These are phyloP conservation scores for Puccinia polysora DNA, from an alignment of 1,284 basidiomycete species.

Conservation along the genomic window DNA sequence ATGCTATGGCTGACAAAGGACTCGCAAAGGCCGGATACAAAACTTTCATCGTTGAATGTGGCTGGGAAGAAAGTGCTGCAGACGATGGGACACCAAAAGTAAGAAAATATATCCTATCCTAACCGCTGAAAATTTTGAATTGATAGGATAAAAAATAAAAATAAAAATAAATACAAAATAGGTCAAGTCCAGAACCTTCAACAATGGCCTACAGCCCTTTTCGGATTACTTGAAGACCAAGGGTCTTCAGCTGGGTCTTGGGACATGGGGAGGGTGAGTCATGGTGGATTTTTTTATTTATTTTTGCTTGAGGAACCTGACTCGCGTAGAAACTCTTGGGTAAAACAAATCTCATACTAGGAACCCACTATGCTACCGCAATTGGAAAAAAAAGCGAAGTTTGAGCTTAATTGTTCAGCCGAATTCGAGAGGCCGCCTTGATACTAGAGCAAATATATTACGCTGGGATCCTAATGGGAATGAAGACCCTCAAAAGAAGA, in stretches of 20 bases:
- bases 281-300: background rate
- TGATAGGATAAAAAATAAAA: background rate
- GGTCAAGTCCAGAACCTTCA: background rate
- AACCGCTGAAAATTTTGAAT: background rate
- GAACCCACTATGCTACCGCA: background rate
- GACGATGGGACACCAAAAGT: slow-evolving; percentile 16
- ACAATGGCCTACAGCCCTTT: background rate
- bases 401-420: background rate
- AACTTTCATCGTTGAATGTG: slow-evolving; percentile 20
- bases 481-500: background rate
- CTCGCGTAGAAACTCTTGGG: background rate
- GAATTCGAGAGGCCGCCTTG: background rate
- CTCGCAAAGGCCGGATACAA: slow-evolving; percentile 15
- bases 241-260: background rate
- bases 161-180: background rate
- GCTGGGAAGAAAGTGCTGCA: slow-evolving; percentile 4
- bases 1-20: background rate
- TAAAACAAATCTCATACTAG: background rate
- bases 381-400: too few species aligned
- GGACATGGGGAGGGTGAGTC: slow-evolving; percentile 21
- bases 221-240: background rate
- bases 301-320: background rate
- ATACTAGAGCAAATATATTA: background rate
- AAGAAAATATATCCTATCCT: background rate
- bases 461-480: background rate